These are phyloP conservation scores for Vickermania spadyakhi DNA, from an alignment of 208 protist species.

Conservation along the genomic window DNA sequence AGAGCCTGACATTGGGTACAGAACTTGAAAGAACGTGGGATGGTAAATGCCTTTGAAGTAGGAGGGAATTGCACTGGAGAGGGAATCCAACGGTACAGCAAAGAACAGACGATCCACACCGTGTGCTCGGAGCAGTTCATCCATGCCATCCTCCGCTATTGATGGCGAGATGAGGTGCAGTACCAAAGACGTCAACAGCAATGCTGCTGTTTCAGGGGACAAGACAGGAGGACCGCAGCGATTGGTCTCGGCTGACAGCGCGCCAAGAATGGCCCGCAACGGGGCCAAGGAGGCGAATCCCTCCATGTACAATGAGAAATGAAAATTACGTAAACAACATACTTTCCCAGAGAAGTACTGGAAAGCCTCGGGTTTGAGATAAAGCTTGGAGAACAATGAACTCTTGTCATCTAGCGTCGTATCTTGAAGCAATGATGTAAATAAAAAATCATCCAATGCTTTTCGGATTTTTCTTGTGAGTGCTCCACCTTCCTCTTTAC, in stretches of 20 bases:
- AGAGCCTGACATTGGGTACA: too few relatives aligned
- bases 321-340: conserved; percentile 39
- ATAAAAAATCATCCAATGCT: too few relatives aligned
- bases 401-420: background rate
- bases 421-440: too few relatives aligned
- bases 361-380: background rate
- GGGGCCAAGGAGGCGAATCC: conserved; percentile 21
- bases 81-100: background rate
- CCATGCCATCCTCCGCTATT: background rate
- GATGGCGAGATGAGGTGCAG: conserved; percentile 13
- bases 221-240: conserved; percentile 24
- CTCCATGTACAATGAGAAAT: conserved; percentile 56
- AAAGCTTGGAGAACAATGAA: background rate
- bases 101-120: background rate
- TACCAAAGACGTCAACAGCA: conserved; percentile 31
- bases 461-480: too few relatives aligned
- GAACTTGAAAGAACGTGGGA: too few relatives aligned
- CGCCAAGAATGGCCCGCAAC: conserved; percentile 12
- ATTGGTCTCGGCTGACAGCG: conserved; percentile 11
- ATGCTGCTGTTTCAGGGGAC: conserved; percentile 37
- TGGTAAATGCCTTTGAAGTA: conserved; percentile 66
- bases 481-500: background rate
- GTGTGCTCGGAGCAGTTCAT: background rate
- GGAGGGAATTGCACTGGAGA: conserved; percentile 14
- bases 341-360: background rate